Conservation (phyloP, 352 stramenopile species). For the Phytophthora pisi region DNA sequence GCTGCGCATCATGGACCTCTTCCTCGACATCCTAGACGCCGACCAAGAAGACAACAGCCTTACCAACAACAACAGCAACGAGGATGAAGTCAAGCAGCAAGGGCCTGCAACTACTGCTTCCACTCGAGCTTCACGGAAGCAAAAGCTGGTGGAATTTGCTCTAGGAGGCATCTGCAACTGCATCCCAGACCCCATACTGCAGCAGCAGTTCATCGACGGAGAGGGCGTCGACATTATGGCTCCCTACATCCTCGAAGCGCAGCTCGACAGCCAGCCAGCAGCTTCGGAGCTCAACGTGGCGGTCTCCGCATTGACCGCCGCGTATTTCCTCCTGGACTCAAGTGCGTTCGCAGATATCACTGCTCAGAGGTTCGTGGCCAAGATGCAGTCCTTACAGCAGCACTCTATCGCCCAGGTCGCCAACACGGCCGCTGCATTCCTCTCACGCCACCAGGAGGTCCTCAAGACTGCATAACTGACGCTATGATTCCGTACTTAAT, state of each 20-base stretch:
- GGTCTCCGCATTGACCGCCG: slow-evolving; percentile 61
- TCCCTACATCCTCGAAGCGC: slow-evolving; percentile 45
- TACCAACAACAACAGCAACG: neutral
- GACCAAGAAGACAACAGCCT: slow-evolving; percentile 35
- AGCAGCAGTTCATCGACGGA: slow-evolving; percentile 57
- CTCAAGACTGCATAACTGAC: slow-evolving; percentile 14
- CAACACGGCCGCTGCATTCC: slow-evolving; percentile 55
- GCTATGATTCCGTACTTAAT: slow-evolving; percentile 26
- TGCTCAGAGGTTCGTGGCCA: slow-evolving; percentile 31
- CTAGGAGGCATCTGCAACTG: slow-evolving; percentile 82
- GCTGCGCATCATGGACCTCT: slow-evolving; percentile 76
- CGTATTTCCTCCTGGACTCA: slow-evolving; percentile 77
- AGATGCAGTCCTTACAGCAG: slow-evolving; percentile 39
- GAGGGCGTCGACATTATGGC: slow-evolving; percentile 53
- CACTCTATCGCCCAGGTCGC: slow-evolving; percentile 52
- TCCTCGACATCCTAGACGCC: slow-evolving; percentile 72
- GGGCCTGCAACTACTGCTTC: slow-evolving; percentile 9
- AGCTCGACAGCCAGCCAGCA: neutral
- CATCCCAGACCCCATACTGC: slow-evolving; percentile 60
- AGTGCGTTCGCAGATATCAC: slow-evolving; percentile 49
- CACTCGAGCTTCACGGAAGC: slow-evolving; percentile 20
- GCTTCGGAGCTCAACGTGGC: slow-evolving; percentile 45
- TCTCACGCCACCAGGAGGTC: slow-evolving; percentile 53
- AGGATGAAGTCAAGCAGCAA: slow-evolving; percentile 12
- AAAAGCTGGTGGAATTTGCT: slow-evolving; percentile 66